phyloP scores from a whole-genome alignment of 768 basidiomycete genomes.

The Epithele typhae region DNA sequence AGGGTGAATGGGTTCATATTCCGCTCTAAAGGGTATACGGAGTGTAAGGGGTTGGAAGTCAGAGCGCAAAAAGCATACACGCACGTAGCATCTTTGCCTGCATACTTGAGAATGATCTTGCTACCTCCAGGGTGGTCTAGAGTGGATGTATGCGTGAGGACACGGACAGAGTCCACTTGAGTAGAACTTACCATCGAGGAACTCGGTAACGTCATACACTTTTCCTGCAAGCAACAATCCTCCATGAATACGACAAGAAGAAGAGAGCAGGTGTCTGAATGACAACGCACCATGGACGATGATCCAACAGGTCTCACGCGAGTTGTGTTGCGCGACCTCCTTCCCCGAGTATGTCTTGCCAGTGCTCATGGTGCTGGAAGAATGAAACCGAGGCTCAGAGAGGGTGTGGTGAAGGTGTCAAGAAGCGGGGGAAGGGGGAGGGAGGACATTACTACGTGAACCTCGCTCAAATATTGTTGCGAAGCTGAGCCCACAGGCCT shows the following conservation, averaged over 20 bases:
- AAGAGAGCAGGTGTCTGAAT: no score
- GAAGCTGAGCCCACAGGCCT: background rate
- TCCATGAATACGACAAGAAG: background rate
- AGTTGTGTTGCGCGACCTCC: constrained; percentile 52
- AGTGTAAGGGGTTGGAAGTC: background rate
- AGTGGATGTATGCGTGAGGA: background rate
- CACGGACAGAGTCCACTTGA: background rate
- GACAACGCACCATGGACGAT: constrained; percentile 67
- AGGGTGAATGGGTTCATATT: constrained; percentile 89
- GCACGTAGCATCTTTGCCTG: constrained; percentile 45
- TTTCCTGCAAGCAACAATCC: constrained; percentile 22
- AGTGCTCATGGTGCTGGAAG: background rate
- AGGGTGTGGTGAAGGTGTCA: background rate
- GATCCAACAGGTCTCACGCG: constrained; percentile 70
- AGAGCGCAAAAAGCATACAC: background rate
- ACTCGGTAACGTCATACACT: constrained; percentile 43
- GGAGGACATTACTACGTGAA: no score
- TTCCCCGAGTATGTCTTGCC: constrained; percentile 20
- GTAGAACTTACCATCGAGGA: constrained; percentile 28
- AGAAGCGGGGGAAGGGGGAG: no score
- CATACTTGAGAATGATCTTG: constrained; percentile 49
- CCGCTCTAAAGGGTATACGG: constrained; percentile 25
- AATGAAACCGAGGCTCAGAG: no score
- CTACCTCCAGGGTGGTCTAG: constrained; percentile 36
- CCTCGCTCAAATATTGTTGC: no score